Base-by-base conservation (phyloP, 208 protist species). In the Crithidia mellificae region DNA sequence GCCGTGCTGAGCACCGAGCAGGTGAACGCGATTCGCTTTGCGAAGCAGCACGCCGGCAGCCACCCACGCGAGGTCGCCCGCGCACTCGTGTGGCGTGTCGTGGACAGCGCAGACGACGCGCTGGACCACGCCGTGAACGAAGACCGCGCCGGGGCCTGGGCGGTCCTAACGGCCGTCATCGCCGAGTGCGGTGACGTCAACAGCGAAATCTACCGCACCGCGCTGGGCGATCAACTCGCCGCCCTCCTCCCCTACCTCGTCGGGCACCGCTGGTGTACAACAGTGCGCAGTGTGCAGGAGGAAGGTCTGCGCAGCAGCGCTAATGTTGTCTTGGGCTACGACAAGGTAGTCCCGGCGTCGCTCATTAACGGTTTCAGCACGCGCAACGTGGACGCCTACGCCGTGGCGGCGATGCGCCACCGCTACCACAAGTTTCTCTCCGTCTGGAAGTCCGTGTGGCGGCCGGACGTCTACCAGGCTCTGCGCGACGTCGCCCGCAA, bases 51-150 rank as follows among this genome's bases (percentile, higher is more conserved):
- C 64, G 87, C 87, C n/a, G 73, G 68, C 2, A 32, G 46, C 20
- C 63, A 90, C 68, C 74, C 87, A 1, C 62, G 67, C n/a, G 87
- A 95, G 55, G 44, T 95, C 17, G 83, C 90, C 12, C 84, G 81
- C 15, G 87, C 90, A 2, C 77, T 95, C 3, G 77, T 90, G 0
- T 95, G 87, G 87, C 87, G 90, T 30, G 78, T 95, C 7, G 85
- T 89, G 25, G 90, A 95, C 72, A 89, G 85, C 19, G 85, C 87
- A 8, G 81, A 86, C 41, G 74, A 74, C 53, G 46, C 69, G 15
- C 36, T 74, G 43, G 71, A 82, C 56, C 47, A 69, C 50, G 27
- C 72, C 61, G 69, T 68, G 56, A 61, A 59, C 55, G 39, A 73
- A 7, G 88, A 94, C 68, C 83, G 90, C 12, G 52, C 83, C 15